Evolutionary conservation across 1,284 basidiomycete species (phyloP), one percentile per base, ranked within the genome.

Genomic region (Sanghuangporus sanghuang): DNA sequence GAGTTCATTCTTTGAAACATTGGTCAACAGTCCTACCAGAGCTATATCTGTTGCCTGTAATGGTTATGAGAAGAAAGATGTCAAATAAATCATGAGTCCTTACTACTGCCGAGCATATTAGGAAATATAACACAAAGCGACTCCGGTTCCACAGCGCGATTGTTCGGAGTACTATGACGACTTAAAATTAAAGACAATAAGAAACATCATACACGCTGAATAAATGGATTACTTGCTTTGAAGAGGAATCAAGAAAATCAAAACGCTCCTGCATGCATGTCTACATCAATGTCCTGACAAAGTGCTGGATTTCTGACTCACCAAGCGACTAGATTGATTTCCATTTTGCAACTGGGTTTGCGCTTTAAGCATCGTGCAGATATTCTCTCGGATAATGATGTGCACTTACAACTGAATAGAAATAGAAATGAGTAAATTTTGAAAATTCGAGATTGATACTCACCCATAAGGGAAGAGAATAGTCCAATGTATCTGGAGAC

Each of bases 181-280:
- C 57, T 59, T 16, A 3, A 27, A 14, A 23, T 42, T 16, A 48
- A 32, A 21, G 5, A 42, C 1, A 58, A 46, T 46, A 7, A 18
- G 35, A 38, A 23, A 48, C 3, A 11, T 27, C 42, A 32, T 38
- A 18, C 11, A 21, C 32, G 27, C 27, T 32, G 27, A 2, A 32
- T 32, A 32, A 32, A 32, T 49, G 16, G 48, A 35, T 21, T 7
- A 32, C 42, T 48, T 18, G 49, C 57, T 38, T 59, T 59, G 57
- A 32, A 59, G 44, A 14, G 57, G 57, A 40, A 59, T 59, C 18
- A 59, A 50, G 18, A 48, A 59, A 35, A 48, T 38, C 27, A 59
- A 35, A 59, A 59, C 57, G 16, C 57, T 38, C 57, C 57, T 59
- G 23, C 48, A 49, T 54, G 27, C 35, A n/a, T n/a, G 23, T 59